Evolutionary conservation across 2,329 filamentous ascomycete species (phyloP).

Genomic region (Rhexocercosporidium sp.): DNA sequence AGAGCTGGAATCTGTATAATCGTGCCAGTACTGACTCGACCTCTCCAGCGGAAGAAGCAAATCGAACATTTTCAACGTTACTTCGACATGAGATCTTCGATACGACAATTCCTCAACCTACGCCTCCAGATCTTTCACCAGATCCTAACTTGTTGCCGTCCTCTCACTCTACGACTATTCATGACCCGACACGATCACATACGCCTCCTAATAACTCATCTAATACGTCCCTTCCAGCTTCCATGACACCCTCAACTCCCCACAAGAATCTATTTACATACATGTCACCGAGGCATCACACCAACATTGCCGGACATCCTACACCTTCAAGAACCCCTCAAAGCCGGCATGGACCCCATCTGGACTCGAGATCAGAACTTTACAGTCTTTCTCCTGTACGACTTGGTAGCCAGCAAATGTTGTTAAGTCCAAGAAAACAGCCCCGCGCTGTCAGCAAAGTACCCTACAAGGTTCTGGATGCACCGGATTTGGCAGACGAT

Average conservation of each 20-base stretch:
- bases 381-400: slow-evolving; percentile 96
- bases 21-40: slow-evolving; percentile 6
- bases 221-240: slow-evolving; percentile 68
- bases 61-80: slow-evolving; percentile 87
- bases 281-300: slow-evolving; percentile 73
- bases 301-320: slow-evolving; percentile 75
- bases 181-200: slow-evolving; percentile 74
- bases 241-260: slow-evolving; percentile 89
- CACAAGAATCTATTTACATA: slow-evolving; percentile 98
- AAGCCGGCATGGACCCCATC: slow-evolving; percentile 83
- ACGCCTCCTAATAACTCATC: slow-evolving; percentile 77
- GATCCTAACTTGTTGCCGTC: slow-evolving; percentile 58
- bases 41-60: slow-evolving; percentile 81
- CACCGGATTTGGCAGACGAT: slow-evolving; percentile 93
- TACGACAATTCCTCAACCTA: slow-evolving; percentile 81
- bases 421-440: slow-evolving; percentile 87
- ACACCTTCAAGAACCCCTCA: slow-evolving; percentile 90
- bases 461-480: slow-evolving; percentile 96
- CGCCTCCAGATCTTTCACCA: slow-evolving; percentile 66
- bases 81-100: slow-evolving; percentile 94
- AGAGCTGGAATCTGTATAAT: neutral
- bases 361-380: slow-evolving; percentile 89
- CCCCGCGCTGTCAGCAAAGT: slow-evolving; percentile 93
- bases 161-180: slow-evolving; percentile 59
- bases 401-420: slow-evolving; percentile 89